Percentiles rank a stretch among this genome's conserved stretches.
phyloP scores from a whole-genome alignment of 163 green algal species.

The Volvox carteri region DNA sequence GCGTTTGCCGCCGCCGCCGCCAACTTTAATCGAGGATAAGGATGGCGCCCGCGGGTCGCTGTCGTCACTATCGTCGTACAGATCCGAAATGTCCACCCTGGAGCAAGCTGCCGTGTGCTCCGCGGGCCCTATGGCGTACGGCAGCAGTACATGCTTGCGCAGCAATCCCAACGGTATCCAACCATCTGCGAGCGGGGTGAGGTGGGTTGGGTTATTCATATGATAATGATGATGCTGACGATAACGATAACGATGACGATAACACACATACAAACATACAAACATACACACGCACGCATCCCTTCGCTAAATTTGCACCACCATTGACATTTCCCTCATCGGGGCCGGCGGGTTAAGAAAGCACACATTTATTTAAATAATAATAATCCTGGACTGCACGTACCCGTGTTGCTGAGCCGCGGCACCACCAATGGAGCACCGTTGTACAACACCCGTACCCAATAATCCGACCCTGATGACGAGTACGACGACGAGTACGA shows the following conservation, averaged over 20 bases:
- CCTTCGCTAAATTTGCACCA: too few species aligned
- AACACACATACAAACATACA: too few species aligned
- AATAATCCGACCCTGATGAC: constrained; percentile 7
- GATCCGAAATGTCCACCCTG: constrained; percentile 8
- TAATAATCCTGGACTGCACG: too few species aligned
- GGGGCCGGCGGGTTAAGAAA: too few species aligned
- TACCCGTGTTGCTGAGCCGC: constrained; percentile 2
- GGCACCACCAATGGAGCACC: constrained; percentile 45
- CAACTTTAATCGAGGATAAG: neutral
- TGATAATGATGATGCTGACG: too few species aligned
- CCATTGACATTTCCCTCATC: too few species aligned
- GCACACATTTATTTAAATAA: too few species aligned
- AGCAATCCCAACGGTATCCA: constrained; percentile 40
- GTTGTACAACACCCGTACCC: constrained; percentile 50
- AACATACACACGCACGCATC: too few species aligned
- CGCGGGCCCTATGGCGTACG: constrained; percentile 11
- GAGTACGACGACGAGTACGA: too few species aligned
- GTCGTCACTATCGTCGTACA: too few species aligned
- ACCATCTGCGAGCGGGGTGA: neutral
- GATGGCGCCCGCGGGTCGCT: neutral
- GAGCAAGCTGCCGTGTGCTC: constrained; percentile 13
- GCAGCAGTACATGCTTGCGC: constrained; percentile 6
- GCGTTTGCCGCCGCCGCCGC: neutral
- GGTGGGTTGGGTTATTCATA: too few species aligned
- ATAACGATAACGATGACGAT: too few species aligned